phyloP scores from a whole-genome alignment of 2,329 filamentous ascomycete genomes.

The Zymoseptoria ardabiliae region DNA sequence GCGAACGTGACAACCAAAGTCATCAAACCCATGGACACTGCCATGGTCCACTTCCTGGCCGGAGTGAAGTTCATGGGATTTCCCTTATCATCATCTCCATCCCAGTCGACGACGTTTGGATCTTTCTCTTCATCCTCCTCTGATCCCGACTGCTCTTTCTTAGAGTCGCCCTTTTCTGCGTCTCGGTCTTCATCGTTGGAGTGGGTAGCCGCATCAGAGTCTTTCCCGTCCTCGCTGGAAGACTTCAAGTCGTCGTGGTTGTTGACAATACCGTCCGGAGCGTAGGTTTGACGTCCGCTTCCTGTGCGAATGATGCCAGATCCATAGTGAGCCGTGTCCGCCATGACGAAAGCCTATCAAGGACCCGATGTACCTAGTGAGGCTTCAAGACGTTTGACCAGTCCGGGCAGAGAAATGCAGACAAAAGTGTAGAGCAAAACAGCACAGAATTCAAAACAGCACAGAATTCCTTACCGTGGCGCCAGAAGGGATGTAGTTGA shows the following conservation, averaged over 20 bases:
- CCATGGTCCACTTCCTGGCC: constrained; percentile 20
- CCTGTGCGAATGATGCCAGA: background rate
- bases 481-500: background rate
- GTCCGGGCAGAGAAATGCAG: background rate
- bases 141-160: constrained; percentile 1
- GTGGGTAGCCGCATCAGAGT: constrained; percentile 1
- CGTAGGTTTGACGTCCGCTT: background rate
- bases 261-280: background rate
- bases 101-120: constrained; percentile 20
- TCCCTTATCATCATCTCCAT: constrained; percentile 15
- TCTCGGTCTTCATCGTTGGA: background rate
- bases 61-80: constrained; percentile 18
- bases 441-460: background rate
- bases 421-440: background rate
- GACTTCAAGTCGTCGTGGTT: constrained; percentile 1
- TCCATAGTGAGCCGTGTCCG: background rate
- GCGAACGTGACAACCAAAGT: constrained; percentile 48
- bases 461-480: background rate
- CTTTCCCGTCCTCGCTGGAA: constrained; percentile 7
- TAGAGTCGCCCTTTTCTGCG: background rate
- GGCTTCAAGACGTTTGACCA: background rate
- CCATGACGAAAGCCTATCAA: background rate
- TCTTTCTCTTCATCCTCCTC: constrained; percentile 11
- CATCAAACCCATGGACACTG: constrained; percentile 18
- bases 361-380: background rate